phyloP scores from a whole-genome alignment of 768 basidiomycete genomes.

The Panellus pusillus region DNA sequence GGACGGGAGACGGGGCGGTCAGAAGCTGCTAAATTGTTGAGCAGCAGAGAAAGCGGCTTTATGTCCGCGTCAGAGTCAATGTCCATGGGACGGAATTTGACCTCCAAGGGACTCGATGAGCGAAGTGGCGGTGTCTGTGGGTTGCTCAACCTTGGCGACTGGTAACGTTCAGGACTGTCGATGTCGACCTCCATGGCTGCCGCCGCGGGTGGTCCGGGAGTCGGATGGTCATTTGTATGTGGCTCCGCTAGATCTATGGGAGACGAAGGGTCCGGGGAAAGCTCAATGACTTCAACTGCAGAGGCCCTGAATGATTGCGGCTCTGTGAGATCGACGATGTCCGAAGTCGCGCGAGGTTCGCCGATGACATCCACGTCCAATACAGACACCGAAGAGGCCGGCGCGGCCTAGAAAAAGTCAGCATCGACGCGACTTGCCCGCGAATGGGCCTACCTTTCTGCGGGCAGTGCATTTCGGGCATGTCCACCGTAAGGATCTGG shows the following conservation, averaged over 20 bases:
- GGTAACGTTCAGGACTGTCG: background rate
- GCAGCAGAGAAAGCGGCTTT: constrained; percentile 1
- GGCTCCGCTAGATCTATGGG: background rate
- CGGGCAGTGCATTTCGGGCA: constrained; percentile 10
- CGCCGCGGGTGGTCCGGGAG: background rate
- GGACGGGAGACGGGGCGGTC: background rate
- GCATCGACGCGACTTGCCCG: background rate
- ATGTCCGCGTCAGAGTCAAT: constrained; percentile 1
- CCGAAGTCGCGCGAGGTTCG: background rate
- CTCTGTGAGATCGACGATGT: constrained; percentile 3
- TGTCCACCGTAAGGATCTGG: background rate
- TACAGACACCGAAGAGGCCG: background rate
- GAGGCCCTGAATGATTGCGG: background rate
- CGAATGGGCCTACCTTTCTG: background rate
- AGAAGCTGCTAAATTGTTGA: background rate
- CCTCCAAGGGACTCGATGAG: background rate
- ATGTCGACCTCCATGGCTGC: background rate
- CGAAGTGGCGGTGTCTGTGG: background rate
- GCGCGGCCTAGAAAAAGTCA: background rate
- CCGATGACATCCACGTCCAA: background rate
- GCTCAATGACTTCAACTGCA: background rate
- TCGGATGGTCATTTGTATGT: too few species aligned
- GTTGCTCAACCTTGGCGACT: background rate
- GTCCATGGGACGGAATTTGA: background rate
- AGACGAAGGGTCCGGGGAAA: constrained; percentile 8